Evolutionary conservation across 176 grass and related monocot species (phyloP).

Genomic region (Zea mays): Zm-B73-REFERENCE-NAM-5.0 NC_050104.1:75673001-75673500

Average conservation of each 20-base stretch:
- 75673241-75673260: background rate
- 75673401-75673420: background rate
- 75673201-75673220: background rate
- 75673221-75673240: background rate
- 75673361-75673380: constrained; percentile 4
- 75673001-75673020: background rate
- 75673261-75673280: background rate
- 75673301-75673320: too few species aligned
- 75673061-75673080: too few species aligned
- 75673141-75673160: background rate
- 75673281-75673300: background rate
- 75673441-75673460: too few species aligned
- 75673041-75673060: too few species aligned
- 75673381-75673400: background rate
- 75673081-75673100: too few species aligned
- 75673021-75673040: background rate
- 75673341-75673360: background rate
- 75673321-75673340: background rate
- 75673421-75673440: too few species aligned
- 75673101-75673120: constrained; percentile 14
- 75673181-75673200: background rate
- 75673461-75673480: too few species aligned
- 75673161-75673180: too few species aligned
- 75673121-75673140: background rate
- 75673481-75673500: too few species aligned